These are phyloP conservation scores for Raffaelea ambrosiae DNA, from an alignment of 2,329 filamentous ascomycete genomes.

Conservation along the genomic window DNA sequence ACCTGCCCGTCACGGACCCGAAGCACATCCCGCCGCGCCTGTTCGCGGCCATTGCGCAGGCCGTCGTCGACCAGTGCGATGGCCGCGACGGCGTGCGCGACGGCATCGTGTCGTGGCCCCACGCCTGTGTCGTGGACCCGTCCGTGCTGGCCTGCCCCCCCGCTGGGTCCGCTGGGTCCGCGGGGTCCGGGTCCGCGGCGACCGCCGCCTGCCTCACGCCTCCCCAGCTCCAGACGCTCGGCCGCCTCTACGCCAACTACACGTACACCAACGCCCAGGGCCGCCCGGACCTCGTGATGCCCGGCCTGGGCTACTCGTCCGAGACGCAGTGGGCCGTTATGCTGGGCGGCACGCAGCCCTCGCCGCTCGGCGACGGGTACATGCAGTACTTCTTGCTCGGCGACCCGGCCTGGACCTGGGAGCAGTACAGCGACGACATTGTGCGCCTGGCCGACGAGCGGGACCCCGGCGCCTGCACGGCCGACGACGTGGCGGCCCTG, in stretches of 20 bases:
- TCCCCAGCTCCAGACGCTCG: neutral
- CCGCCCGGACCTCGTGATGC: too few relatives aligned
- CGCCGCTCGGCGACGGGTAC: slow-evolving; percentile 18
- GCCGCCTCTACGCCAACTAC: neutral
- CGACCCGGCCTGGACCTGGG: slow-evolving; percentile 21
- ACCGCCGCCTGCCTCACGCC: slow-evolving; percentile 3
- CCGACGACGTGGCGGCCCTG: slow-evolving; percentile 19
- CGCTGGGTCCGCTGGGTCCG: neutral
- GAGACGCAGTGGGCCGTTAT: slow-evolving; percentile 23
- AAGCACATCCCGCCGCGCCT: slow-evolving; percentile 32
- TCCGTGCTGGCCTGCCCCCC: slow-evolving; percentile 1
- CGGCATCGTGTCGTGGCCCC: slow-evolving; percentile 23
- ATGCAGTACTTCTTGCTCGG: slow-evolving; percentile 19
- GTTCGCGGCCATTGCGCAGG: slow-evolving; percentile 28
- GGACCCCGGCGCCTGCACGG: slow-evolving; percentile 21
- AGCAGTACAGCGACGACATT: slow-evolving; percentile 20
- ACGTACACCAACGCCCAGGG: neutral
- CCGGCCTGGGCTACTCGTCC: slow-evolving; percentile 14
- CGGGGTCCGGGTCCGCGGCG: slow-evolving; percentile 10
- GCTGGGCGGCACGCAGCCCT: slow-evolving; percentile 12
- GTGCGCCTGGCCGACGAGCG: slow-evolving; percentile 12
- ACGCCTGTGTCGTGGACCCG: slow-evolving; percentile 23
- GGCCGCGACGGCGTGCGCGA: slow-evolving; percentile 30
- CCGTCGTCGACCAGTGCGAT: slow-evolving; percentile 32
- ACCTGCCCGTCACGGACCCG: slow-evolving; percentile 29